Conservation (phyloP, 441 rosid genomes). For the Croton setiger region DNA sequence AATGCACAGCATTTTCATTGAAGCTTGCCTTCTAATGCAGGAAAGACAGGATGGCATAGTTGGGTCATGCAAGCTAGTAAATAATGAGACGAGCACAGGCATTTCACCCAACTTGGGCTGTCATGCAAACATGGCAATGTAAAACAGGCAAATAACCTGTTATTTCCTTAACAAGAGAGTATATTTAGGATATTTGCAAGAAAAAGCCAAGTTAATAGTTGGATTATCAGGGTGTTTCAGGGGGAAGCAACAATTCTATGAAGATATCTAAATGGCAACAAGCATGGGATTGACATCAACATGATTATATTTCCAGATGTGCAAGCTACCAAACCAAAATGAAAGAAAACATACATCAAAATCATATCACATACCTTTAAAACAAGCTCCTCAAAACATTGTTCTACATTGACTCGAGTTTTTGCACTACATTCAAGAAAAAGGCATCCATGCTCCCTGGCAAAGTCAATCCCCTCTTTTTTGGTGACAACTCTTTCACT, state of each 20-base stretch:
- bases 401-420: constrained; percentile 53
- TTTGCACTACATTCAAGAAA: constrained; percentile 62
- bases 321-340: not conserved
- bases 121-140: not conserved
- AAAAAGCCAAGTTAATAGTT: not conserved
- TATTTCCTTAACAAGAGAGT: not conserved
- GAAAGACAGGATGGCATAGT: not conserved
- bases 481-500: constrained; percentile 53
- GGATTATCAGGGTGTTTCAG: not conserved
- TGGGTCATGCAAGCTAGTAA: not conserved
- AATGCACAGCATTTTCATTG: not conserved
- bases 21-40: not conserved
- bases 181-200: not conserved
- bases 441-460: constrained; percentile 55
- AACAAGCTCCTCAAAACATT: constrained; percentile 63
- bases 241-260: not conserved
- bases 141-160: not conserved
- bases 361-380: constrained; percentile 38
- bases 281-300: not conserved
- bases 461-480: constrained; percentile 54
- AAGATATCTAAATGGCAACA: no score
- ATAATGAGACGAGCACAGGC: not conserved
- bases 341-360: not conserved
- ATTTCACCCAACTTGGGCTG: not conserved
- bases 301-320: not conserved